Base-by-base conservation (phyloP, 202 grass and related monocot species). In the Zoysia matrella region DNA sequence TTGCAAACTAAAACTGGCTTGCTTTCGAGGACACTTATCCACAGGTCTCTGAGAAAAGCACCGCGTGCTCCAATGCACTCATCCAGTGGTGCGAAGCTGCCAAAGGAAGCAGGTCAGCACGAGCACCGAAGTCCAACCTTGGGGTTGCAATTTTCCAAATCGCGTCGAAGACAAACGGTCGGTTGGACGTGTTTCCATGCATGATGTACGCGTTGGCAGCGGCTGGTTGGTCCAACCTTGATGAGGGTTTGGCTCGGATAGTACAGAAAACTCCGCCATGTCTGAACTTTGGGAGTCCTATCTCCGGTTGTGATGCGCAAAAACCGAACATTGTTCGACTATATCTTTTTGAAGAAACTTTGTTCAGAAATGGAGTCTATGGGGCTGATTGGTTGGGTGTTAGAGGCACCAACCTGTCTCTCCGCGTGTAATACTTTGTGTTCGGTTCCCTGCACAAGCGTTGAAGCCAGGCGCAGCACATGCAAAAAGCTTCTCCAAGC, bases 31-130 rank as follows among this genome's bases (percentile, higher is more conserved):
- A 60, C 22, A 60, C 56, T n/a, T n/a, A n/a, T n/a, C n/a, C n/a
- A n/a, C n/a, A 60, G 15, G 56, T 60, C 16, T 60, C 57, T 15
- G 2, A 22, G 57, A 60, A 60, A 13, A 72, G 68, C 47, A 43
- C 40, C 14, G 8, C 39, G 3, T 39, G 12, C 9, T 7, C 73
- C 73, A 39, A 14, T 10, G 60, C 60, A 52, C 50, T 1, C 50
- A 7, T 1, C 8, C 67, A 45, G 15, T 62, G 72, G 7, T 42
- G 67, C n/a, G n/a, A n/a, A 54, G 47, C 40, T 47, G 75, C 75
- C 63, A 4, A 63, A 70, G 41, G 69, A 70, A 84, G 71, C n/a
- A 36, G 39, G 75, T 88, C 75, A 88, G 62, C 75, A 39, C 0
- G 43, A 51, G 74, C 0, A 60, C 16, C 36, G 4, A 69, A 83